phyloP scores from a whole-genome alignment of 1,139 yeast species.

The Nakaseomyces nivariensis region DNA sequence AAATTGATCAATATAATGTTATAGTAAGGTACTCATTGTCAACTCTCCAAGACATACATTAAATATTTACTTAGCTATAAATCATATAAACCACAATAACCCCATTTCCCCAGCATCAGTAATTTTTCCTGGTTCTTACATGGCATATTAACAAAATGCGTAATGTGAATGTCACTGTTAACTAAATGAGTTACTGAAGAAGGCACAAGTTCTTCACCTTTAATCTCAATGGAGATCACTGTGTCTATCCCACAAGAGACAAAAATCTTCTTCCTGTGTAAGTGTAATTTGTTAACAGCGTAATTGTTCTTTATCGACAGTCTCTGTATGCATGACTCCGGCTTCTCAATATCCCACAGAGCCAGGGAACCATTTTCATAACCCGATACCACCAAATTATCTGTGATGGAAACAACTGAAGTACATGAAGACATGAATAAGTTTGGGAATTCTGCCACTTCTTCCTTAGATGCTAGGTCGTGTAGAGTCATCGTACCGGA shows the following conservation, averaged over 20 bases:
- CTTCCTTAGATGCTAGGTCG: slow-evolving; percentile 28
- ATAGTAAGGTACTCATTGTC: too few species aligned
- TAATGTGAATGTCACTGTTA: slow-evolving; percentile 13
- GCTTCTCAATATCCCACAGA: slow-evolving; percentile 32
- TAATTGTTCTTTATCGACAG: slow-evolving; percentile 11
- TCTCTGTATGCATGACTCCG: not conserved
- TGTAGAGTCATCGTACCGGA: slow-evolving; percentile 39
- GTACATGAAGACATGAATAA: slow-evolving; percentile 14
- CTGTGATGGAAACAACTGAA: slow-evolving; percentile 6
- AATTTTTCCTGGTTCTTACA: slow-evolving; percentile 5
- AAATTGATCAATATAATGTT: too few species aligned
- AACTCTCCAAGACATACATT: too few species aligned
- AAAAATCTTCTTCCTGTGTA: slow-evolving; percentile 7
- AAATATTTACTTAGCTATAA: not conserved
- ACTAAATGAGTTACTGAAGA: slow-evolving; percentile 15
- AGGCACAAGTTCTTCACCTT: slow-evolving; percentile 1
- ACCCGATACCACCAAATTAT: slow-evolving; percentile 33
- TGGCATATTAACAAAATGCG: slow-evolving; percentile 10
- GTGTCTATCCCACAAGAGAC: slow-evolving; percentile 21
- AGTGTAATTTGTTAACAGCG: slow-evolving; percentile 11
- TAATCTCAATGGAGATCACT: slow-evolving; percentile 9
- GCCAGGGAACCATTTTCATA: slow-evolving; percentile 39
- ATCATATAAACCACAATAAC: slow-evolving; percentile 6
- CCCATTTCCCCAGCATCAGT: slow-evolving; percentile 18
- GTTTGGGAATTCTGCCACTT: slow-evolving; percentile 17